Evolutionary conservation across 1,284 basidiomycete species (phyloP).

Genomic region (Trichosporon faecale): DNA sequence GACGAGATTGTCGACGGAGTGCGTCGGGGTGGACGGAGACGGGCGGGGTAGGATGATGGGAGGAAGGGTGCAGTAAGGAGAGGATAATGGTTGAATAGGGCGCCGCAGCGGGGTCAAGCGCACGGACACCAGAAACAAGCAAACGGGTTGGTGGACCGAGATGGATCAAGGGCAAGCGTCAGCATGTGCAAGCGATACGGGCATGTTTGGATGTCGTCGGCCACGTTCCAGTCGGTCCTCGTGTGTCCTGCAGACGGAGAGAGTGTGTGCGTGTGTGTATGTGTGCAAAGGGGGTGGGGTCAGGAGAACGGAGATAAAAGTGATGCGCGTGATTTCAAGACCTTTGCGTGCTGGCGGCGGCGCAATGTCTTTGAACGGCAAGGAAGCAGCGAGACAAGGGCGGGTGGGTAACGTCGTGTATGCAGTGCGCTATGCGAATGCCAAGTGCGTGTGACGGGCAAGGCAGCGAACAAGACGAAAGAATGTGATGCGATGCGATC

Average conservation of each 20-base stretch:
- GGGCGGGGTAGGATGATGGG: conserved; percentile 6
- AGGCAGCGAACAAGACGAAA: background rate
- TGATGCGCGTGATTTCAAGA: background rate
- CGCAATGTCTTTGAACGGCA: background rate
- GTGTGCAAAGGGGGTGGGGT: background rate
- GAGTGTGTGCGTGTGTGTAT: background rate
- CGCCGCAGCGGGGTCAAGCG: conserved; percentile 2
- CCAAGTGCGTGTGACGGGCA: background rate
- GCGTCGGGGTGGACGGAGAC: conserved; percentile 5
- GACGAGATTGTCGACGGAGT: background rate
- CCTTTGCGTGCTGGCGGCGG: background rate
- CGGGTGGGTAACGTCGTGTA: background rate
- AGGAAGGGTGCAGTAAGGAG: conserved; percentile 6
- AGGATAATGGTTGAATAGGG: background rate
- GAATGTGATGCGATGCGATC: conserved; percentile 3
- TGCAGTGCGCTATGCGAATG: background rate
- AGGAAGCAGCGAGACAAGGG: background rate
- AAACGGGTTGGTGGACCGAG: conserved; percentile 2
- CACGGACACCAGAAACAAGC: conserved; percentile 6
- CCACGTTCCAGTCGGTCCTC: background rate
- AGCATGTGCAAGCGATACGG: background rate
- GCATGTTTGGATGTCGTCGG: background rate
- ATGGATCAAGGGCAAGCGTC: conserved; percentile 3
- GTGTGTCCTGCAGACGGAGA: background rate
- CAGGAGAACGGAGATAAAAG: background rate